These are phyloP conservation scores for Candida nitratophila DNA, from an alignment of 805 yeast genomes.

Conservation along the genomic window DNA sequence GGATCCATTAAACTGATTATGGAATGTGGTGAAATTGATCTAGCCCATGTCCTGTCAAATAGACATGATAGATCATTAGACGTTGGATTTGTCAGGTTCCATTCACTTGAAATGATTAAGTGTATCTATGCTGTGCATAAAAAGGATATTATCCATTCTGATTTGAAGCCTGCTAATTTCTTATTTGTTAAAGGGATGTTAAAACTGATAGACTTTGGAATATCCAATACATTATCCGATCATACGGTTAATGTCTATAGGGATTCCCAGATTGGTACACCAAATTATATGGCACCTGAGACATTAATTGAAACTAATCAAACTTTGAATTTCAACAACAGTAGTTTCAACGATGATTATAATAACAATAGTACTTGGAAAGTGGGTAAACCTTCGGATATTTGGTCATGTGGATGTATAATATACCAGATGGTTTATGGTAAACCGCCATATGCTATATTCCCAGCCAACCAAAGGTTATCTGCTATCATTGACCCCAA, in stretches of 20 bases:
- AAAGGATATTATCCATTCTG: slow-evolving; percentile 62
- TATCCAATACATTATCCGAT: slow-evolving; percentile 90
- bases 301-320: slow-evolving; percentile 60
- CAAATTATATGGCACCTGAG: slow-evolving; percentile 98
- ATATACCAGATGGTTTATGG: slow-evolving; percentile 95
- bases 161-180: slow-evolving; percentile 58
- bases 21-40: slow-evolving; percentile 7
- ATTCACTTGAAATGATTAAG: slow-evolving; percentile 67
- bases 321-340: slow-evolving; percentile 12
- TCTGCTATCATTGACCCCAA: slow-evolving; percentile 84
- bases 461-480: slow-evolving; percentile 67
- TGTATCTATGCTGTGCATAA: slow-evolving; percentile 88
- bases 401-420: slow-evolving; percentile 98
- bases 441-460: slow-evolving; percentile 79
- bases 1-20: slow-evolving; percentile 31
- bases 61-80: slow-evolving; percentile 46
- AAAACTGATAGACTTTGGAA: slow-evolving; percentile 92
- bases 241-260: slow-evolving; percentile 86
- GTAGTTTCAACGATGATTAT: slow-evolving; percentile 10
- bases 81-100: slow-evolving; percentile 69
- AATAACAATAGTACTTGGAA: slow-evolving; percentile 43
- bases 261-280: slow-evolving; percentile 90
- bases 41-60: slow-evolving; percentile 62
- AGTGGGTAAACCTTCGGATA: slow-evolving; percentile 92
- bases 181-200: slow-evolving; percentile 75